A percentile compares a stretch with the other conserved stretches of the same genome.
Evolutionary conservation across 805 yeast species (phyloP).

Genomic region (Komagataella pseudopastoris): DNA sequence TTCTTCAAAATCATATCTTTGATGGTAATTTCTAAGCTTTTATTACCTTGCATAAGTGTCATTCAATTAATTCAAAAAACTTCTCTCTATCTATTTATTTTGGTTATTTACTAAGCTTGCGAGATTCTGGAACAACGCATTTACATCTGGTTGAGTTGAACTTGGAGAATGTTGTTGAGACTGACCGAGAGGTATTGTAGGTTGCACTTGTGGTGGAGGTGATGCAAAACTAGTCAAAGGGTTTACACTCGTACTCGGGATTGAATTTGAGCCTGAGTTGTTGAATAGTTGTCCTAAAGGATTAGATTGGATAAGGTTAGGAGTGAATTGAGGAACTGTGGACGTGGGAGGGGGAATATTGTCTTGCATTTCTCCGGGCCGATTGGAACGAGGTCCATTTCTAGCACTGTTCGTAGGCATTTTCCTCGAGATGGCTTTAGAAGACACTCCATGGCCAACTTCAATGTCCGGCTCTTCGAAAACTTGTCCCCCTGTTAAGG

Average conservation of each 20-base stretch:
- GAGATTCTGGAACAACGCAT: constrained; percentile 20
- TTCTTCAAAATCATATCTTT: too few relatives aligned
- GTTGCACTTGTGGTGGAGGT: constrained; percentile 10
- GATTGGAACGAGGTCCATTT: constrained; percentile 72
- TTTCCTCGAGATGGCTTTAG: constrained; percentile 81
- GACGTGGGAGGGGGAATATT: not conserved
- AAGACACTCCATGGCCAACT: constrained; percentile 86
- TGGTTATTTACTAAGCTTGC: constrained; percentile 20
- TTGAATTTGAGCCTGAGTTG: constrained; percentile 3
- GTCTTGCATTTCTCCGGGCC: constrained; percentile 1
- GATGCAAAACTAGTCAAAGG: constrained; percentile 3
- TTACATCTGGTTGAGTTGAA: constrained; percentile 16
- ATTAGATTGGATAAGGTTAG: constrained; percentile 4
- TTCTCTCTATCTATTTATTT: constrained; percentile 2
- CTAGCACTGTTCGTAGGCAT: constrained; percentile 86
- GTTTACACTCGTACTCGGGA: constrained; percentile 2
- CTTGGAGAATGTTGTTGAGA: constrained; percentile 11
- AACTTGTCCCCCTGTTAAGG: constrained; percentile 63
- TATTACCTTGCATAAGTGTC: too few relatives aligned
- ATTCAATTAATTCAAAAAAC: too few relatives aligned
- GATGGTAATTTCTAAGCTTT: too few relatives aligned
- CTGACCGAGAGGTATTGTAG: constrained; percentile 20
- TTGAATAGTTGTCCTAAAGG: constrained; percentile 7
- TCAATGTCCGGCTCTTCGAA: constrained; percentile 98
- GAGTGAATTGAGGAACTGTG: constrained; percentile 7